A percentile compares a stretch with the other conserved stretches of the same genome.
Evolutionary conservation across 345 rosid genomes (phyloP).

Genomic region (Cardamine occulta): DNA sequence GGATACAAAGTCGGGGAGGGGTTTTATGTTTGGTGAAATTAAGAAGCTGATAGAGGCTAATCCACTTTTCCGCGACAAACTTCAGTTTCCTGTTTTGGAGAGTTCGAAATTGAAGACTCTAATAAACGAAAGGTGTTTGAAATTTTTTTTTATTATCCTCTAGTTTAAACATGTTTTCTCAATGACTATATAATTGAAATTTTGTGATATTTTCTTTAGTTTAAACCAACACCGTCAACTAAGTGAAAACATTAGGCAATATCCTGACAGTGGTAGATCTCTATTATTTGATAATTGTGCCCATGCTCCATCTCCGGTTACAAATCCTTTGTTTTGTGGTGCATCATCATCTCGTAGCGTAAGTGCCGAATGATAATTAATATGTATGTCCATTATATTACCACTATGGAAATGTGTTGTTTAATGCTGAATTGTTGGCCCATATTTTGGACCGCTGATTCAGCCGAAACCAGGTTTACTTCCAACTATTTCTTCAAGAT

Average conservation of each 20-base stretch:
- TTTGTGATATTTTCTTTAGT: constrained; percentile 48
- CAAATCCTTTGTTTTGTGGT: constrained; percentile 70
- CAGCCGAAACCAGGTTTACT: constrained; percentile 70
- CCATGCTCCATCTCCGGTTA: constrained; percentile 73
- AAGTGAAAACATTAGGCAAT: constrained; percentile 79
- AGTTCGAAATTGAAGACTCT: constrained; percentile 79
- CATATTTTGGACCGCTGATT: constrained; percentile 59
- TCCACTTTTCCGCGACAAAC: constrained; percentile 88
- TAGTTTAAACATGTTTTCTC: not conserved
- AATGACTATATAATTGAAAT: constrained; percentile 18
- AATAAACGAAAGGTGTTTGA: constrained; percentile 76
- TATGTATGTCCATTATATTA: not conserved
- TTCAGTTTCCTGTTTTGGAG: constrained; percentile 80
- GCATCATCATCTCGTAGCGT: constrained; percentile 71
- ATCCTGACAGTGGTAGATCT: constrained; percentile 75
- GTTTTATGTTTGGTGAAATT: constrained; percentile 79
- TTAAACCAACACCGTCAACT: constrained; percentile 93
- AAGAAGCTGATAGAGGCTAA: constrained; percentile 45
- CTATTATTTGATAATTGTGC: constrained; percentile 86
- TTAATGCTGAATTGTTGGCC: constrained; percentile 17
- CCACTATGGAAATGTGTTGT: constrained; percentile 7
- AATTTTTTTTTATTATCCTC: constrained; percentile 14
- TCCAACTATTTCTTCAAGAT: constrained; percentile 69
- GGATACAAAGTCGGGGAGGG: constrained; percentile 83
- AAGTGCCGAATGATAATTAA: constrained; percentile 42